Conservation (phyloP, 1,139 yeast genomes). For the Kurtzmaniella quercitrusa region DNA sequence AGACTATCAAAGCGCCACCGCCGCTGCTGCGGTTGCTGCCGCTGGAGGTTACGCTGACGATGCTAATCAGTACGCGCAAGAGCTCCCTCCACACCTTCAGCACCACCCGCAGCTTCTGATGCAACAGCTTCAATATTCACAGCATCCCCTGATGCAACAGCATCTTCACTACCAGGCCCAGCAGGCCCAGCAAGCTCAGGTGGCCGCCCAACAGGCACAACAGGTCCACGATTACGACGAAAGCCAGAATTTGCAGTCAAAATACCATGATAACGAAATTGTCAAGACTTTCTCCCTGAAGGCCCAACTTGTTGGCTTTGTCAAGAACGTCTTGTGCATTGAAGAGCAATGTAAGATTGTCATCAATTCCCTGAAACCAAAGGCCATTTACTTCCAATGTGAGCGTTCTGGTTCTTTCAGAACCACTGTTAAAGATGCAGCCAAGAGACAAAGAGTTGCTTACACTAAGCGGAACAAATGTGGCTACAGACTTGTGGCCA, state of each 20-base stretch:
- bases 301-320: conserved; percentile 39
- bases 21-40: conserved; percentile 8
- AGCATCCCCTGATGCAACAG: conserved; percentile 2
- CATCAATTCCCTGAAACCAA: conserved; percentile 46
- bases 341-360: conserved; percentile 48
- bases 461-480: conserved; percentile 49
- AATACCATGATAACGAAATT: conserved; percentile 41
- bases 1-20: conserved; percentile 7
- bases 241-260: conserved; percentile 15
- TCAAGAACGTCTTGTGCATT: conserved; percentile 37
- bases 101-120: conserved; percentile 7
- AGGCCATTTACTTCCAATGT: conserved; percentile 49
- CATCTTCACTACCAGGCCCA: conserved; percentile 5
- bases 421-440: conserved; percentile 46
- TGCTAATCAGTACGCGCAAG: conserved; percentile 3
- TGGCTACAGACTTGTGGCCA: conserved; percentile 46
- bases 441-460: conserved; percentile 48
- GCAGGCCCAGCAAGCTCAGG: conserved; percentile 4
- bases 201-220: conserved; percentile 5
- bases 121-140: conserved; percentile 8
- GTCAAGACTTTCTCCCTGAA: conserved; percentile 43
- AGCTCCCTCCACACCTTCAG: conserved; percentile 3
- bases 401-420: conserved; percentile 46
- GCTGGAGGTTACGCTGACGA: conserved; percentile 7
- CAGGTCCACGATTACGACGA: conserved; percentile 8